Conservation (phyloP, 352 stramenopile species). For the Nothophytophthora sp. region DNA sequence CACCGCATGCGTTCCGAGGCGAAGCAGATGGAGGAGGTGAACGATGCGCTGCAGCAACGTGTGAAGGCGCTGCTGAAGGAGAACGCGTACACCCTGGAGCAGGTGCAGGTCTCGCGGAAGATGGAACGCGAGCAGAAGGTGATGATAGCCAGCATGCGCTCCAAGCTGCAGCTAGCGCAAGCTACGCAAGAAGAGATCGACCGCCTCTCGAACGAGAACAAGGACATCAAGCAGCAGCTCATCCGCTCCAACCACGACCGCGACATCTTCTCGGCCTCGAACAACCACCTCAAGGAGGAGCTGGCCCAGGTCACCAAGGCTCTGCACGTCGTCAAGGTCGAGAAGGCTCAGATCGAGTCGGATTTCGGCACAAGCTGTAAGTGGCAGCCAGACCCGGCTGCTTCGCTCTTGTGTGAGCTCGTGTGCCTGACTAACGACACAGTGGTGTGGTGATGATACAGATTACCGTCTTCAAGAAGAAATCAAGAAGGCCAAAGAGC, state of each 20-base stretch:
- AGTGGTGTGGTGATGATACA: slow-evolving; percentile 20
- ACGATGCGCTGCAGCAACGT: slow-evolving; percentile 73
- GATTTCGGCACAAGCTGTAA: slow-evolving; percentile 68
- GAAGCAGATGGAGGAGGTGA: slow-evolving; percentile 73
- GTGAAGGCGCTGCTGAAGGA: slow-evolving; percentile 79
- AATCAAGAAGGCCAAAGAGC: slow-evolving; percentile 53
- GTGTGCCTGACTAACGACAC: no score
- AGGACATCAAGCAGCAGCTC: slow-evolving; percentile 69
- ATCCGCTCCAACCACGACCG: slow-evolving; percentile 71
- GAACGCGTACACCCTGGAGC: slow-evolving; percentile 77
- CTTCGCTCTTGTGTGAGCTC: background rate
- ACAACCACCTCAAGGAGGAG: slow-evolving; percentile 79
- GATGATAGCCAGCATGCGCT: slow-evolving; percentile 54
- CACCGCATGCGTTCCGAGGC: slow-evolving; percentile 67
- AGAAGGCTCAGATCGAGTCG: slow-evolving; percentile 73
- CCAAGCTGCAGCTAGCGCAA: slow-evolving; percentile 72
- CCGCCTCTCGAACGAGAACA: slow-evolving; percentile 51
- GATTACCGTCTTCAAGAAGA: slow-evolving; percentile 70
- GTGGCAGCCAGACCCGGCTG: slow-evolving; percentile 4
- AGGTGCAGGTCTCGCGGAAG: slow-evolving; percentile 68
- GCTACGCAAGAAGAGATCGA: slow-evolving; percentile 72
- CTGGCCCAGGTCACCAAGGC: slow-evolving; percentile 64
- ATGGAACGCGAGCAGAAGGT: slow-evolving; percentile 77
- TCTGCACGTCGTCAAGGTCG: slow-evolving; percentile 62
- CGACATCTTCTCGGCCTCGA: slow-evolving; percentile 74